Evolutionary conservation across 2,329 filamentous ascomycete species (phyloP).

Genomic region (Fusarium marasasianum): DNA sequence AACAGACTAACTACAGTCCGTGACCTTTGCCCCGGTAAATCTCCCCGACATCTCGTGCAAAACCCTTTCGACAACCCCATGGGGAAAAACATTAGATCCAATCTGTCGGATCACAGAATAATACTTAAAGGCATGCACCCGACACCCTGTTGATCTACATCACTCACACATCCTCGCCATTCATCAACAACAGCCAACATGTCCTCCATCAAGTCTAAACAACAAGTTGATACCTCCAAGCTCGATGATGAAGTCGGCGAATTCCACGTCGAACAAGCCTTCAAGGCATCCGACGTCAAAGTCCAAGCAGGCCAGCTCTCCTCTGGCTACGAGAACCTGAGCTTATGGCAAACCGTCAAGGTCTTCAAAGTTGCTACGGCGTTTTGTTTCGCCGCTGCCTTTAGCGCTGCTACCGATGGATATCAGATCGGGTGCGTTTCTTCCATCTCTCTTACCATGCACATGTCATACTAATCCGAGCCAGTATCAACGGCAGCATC

Average conservation of each 20-base stretch:
- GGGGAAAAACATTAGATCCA: background rate
- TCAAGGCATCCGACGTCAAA: background rate
- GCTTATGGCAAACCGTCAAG: background rate
- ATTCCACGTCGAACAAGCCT: background rate
- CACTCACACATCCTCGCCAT: background rate
- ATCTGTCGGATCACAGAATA: background rate
- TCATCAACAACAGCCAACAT: background rate
- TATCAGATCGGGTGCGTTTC: background rate
- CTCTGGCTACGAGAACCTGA: background rate
- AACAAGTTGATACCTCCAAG: background rate
- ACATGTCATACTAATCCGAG: background rate
- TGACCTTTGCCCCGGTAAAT: background rate
- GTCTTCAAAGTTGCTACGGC: background rate
- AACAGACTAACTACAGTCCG: background rate
- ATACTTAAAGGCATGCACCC: background rate
- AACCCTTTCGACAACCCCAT: background rate
- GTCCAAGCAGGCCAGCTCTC: background rate
- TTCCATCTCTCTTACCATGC: background rate
- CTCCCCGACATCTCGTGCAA: background rate
- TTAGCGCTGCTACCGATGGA: background rate
- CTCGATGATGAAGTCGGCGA: background rate
- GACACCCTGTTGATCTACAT: background rate
- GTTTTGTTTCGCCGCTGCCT: background rate
- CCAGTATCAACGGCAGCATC: background rate
- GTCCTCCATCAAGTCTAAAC: background rate